These are phyloP conservation scores for Sphaerulina musiva DNA, from an alignment of 2,329 filamentous ascomycete species.

Conservation along the genomic window DNA sequence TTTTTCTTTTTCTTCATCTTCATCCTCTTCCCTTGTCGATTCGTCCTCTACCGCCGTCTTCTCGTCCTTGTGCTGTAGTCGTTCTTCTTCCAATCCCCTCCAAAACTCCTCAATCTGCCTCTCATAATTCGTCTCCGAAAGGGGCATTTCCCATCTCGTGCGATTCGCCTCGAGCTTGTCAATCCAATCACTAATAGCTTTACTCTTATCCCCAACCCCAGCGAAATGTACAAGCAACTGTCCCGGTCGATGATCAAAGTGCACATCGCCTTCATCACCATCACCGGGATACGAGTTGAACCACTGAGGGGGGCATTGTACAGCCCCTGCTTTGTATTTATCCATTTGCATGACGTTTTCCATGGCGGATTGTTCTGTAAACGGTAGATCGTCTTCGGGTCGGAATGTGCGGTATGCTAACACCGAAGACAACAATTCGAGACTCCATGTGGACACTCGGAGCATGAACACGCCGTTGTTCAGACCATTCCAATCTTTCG, in stretches of 20 bases:
- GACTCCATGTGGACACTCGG: constrained; percentile 35
- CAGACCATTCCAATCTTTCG: constrained; percentile 37
- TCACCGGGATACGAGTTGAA: constrained; percentile 39
- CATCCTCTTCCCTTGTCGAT: no score
- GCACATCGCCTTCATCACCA: constrained; percentile 30
- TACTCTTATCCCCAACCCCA: constrained; percentile 30
- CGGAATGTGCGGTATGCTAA: constrained; percentile 35
- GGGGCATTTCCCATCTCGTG: constrained; percentile 32
- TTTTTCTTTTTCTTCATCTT: no score
- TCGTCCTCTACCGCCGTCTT: not conserved
- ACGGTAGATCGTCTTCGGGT: constrained; percentile 32
- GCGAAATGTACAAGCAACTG: constrained; percentile 41
- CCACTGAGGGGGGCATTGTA: constrained; percentile 37
- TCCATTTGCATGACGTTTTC: constrained; percentile 30
- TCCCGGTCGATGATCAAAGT: constrained; percentile 33
- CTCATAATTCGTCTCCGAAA: constrained; percentile 31
- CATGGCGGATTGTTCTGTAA: constrained; percentile 39
- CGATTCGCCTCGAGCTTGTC: constrained; percentile 30
- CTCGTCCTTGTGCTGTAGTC: not conserved
- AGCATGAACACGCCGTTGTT: constrained; percentile 40
- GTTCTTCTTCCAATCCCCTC: constrained; percentile 11
- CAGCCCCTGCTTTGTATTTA: constrained; percentile 28
- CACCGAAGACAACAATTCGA: constrained; percentile 36
- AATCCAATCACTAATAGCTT: constrained; percentile 35
- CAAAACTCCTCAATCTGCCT: constrained; percentile 33